Base-by-base conservation (phyloP, 306 rosid genomes). In the Prunus armeniaca region DNA sequence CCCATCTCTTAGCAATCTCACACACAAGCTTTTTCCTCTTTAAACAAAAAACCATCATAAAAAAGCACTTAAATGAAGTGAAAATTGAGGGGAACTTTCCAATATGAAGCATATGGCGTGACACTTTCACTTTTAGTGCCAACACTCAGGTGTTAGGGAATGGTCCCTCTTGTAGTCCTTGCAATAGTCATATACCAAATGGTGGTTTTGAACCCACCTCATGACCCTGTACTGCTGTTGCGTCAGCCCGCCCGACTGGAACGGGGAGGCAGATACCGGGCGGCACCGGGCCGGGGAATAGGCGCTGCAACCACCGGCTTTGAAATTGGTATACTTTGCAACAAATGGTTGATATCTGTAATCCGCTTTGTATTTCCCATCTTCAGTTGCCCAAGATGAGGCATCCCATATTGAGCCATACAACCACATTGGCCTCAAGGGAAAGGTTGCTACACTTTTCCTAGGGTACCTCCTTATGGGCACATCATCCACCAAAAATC, bases 371-470 rank as follows among this genome's bases (percentile, higher is more conserved):
- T 95, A 95, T 69, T 92, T 95, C 1, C 99, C 99, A 86, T 95
- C 97, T 73, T 92, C 98, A 2, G 97, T 95, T 19, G 99, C 99
- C 99, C 99, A 95, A 11, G 99, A 90, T 28, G 99, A 95, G 7
- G 99, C 99, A 73, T 95, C 99, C 97, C 99, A 95, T 62, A 95
- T 95, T 61, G 99, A 95, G 32, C 99, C 99, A 74, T 95, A 92
- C 0, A 92, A 65, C 99, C 99, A 95, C 97, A 95, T 92, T 85
- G 99, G 99, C 60, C 97, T 83, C 0, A 90, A 72, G 8, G 99
- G 99, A 80, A 90, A 95, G 51, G 97, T 89, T 25, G 82, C 73
- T 3, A 0, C 88, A 78, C 96, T 95, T 73, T 87, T 95, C 64
- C 88, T 89, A 5, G 84, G 91, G 78, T 95, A 95, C 84, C 92